Evolutionary conservation across 768 basidiomycete species (phyloP).

Genomic region (Multifurca ochricompacta): DNA sequence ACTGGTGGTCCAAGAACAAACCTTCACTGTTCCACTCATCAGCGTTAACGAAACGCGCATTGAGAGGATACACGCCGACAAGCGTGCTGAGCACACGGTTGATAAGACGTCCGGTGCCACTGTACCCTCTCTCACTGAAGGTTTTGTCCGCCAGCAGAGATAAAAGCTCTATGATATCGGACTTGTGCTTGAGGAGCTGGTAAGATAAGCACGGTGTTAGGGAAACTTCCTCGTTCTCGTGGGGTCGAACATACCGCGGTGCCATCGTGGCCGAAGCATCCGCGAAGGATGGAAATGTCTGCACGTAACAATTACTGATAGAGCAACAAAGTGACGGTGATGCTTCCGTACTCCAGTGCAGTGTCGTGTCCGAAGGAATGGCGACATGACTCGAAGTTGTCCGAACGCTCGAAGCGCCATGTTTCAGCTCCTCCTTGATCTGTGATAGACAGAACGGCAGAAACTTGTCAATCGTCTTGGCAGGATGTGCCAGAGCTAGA

Average conservation of each 20-base stretch:
- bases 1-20: conserved; percentile 29
- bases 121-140: conserved; percentile 84
- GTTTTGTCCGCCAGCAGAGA: conserved; percentile 66
- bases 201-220: conserved; percentile 24
- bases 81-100: conserved; percentile 69
- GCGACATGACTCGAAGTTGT: conserved; percentile 70
- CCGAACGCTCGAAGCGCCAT: conserved; percentile 81
- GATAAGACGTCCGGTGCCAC: conserved; percentile 68
- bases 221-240: background rate
- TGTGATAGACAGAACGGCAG: conserved; percentile 67
- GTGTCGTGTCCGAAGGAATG: conserved; percentile 75
- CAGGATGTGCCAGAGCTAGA: conserved; percentile 70
- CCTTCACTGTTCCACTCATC: conserved; percentile 74
- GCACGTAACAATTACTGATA: background rate
- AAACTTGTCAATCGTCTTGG: conserved; percentile 72
- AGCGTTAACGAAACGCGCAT: conserved; percentile 73
- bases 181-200: conserved; percentile 59
- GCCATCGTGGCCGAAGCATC: conserved; percentile 72
- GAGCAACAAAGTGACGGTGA: conserved; percentile 22
- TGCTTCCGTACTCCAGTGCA: conserved; percentile 79
- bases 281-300: conserved; percentile 80
- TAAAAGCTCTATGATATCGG: conserved; percentile 55
- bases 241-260: conserved; percentile 38
- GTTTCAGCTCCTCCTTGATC: conserved; percentile 78
- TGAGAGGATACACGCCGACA: conserved; percentile 66